These are phyloP conservation scores for Avena insularis DNA, from an alignment of 176 grass and related monocot genomes.

Conservation along the genomic window DNA sequence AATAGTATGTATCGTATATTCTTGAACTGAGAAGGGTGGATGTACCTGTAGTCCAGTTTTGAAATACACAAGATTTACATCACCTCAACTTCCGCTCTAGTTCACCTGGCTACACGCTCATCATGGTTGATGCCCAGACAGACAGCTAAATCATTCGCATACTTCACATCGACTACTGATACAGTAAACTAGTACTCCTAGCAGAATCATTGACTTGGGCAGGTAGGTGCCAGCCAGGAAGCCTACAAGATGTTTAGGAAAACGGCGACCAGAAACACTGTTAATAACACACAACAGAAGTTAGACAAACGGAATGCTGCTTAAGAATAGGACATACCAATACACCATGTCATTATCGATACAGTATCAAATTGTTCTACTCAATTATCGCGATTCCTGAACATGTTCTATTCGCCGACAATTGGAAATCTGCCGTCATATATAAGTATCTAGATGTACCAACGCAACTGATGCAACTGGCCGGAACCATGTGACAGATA, in stretches of 20 bases:
- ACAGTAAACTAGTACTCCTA: not conserved
- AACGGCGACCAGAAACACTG: slow-evolving; percentile 15
- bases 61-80: slow-evolving; percentile 6
- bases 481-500: not conserved
- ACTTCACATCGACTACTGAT: not conserved
- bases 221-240: not conserved
- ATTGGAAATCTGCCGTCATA: slow-evolving; percentile 49
- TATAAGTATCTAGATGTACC: slow-evolving; percentile 19
- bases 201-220: slow-evolving; percentile 38
- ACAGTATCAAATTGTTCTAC: not conserved
- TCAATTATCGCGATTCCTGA: slow-evolving; percentile 22
- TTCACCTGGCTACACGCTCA: slow-evolving; percentile 21
- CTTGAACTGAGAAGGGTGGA: slow-evolving; percentile 6
- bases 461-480: slow-evolving; percentile 15
- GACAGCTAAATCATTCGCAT: not conserved
- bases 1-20: not conserved
- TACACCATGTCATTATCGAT: not conserved
- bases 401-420: slow-evolving; percentile 52
- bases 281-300: not conserved
- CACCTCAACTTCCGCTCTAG: slow-evolving; percentile 6
- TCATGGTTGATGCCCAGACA: not conserved
- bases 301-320: not conserved
- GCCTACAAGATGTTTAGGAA: not conserved
- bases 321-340: slow-evolving; percentile 32
- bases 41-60: slow-evolving; percentile 42